phyloP scores from a whole-genome alignment of 371 early-diverging fungal genomes.

The Dinochytrium kinnereticum region DNA sequence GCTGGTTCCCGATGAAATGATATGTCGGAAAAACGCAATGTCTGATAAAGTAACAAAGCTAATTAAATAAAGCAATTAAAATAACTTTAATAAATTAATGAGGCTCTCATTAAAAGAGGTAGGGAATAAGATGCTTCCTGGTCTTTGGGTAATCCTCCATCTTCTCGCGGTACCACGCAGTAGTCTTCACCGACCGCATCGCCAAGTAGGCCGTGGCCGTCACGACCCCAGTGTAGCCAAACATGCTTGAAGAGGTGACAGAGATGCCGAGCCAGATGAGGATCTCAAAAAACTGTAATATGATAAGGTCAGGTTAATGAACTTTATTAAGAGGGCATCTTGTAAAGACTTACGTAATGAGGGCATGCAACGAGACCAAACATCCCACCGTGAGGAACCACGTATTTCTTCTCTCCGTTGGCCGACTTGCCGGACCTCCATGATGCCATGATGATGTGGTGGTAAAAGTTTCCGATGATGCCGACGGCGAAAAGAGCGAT shows the following conservation, averaged over 20 bases:
- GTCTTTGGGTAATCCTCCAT: neutral
- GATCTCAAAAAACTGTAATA: neutral
- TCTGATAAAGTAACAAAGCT: no score
- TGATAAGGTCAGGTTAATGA: neutral
- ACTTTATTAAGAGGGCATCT: neutral
- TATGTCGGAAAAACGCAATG: no score
- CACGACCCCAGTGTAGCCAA: neutral
- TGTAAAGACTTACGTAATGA: constrained; percentile 1
- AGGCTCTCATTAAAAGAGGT: neutral
- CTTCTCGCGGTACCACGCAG: neutral
- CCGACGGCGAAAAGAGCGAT: neutral
- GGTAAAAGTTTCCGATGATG: constrained; percentile 6
- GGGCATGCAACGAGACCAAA: neutral
- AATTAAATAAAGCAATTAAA: no score
- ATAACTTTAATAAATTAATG: no score
- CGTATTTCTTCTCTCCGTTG: neutral
- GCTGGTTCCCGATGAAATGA: no score
- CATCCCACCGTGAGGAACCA: constrained; percentile 3
- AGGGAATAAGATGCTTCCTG: neutral
- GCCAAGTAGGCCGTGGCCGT: neutral
- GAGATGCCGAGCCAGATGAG: neutral
- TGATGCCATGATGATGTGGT: neutral
- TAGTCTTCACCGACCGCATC: neutral
- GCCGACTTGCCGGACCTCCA: neutral
- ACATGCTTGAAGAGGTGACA: neutral